Conservation (phyloP, 1,284 basidiomycete genomes). For the Mycena citricolor region DNA sequence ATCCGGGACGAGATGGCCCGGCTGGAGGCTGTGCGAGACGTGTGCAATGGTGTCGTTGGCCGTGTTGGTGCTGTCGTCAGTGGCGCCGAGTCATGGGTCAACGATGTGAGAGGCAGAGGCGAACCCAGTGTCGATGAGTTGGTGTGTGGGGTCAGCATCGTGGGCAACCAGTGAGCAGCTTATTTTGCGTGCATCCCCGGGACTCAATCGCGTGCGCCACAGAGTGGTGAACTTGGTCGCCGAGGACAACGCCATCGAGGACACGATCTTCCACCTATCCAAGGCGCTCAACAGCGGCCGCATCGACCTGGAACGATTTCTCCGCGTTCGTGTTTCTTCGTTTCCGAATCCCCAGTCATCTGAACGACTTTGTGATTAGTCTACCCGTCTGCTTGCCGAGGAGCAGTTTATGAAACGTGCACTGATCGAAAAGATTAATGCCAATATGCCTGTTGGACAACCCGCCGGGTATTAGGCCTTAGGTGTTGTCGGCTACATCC, state of each 20-base stretch:
- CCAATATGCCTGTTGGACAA: constrained; percentile 59
- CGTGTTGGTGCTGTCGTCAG: constrained; percentile 64
- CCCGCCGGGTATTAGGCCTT: constrained; percentile 36
- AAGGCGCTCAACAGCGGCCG: constrained; percentile 90
- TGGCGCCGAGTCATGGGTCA: constrained; percentile 66
- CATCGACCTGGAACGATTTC: constrained; percentile 89
- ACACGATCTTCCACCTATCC: constrained; percentile 96
- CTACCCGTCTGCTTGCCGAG: constrained; percentile 83
- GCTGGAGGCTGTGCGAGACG: constrained; percentile 92
- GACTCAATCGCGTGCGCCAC: constrained; percentile 21
- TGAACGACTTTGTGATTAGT: constrained; percentile 47
- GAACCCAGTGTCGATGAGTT: constrained; percentile 91
- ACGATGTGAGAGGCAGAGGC: constrained; percentile 69
- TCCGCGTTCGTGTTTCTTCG: constrained; percentile 62
- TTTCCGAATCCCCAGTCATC: constrained; percentile 77
- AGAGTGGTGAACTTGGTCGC: constrained; percentile 94
- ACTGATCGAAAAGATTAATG: constrained; percentile 83
- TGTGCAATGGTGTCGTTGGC: constrained; percentile 78
- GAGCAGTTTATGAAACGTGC: constrained; percentile 95
- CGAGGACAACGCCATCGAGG: constrained; percentile 98
- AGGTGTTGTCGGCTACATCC: no score
- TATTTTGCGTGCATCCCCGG: constrained; percentile 30
- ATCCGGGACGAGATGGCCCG: constrained; percentile 95
- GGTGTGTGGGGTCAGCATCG: constrained; percentile 91
- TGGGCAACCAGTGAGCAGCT: constrained; percentile 85